phyloP scores from a whole-genome alignment of 257 asterid species.

The Capsicum pubescens region DNA sequence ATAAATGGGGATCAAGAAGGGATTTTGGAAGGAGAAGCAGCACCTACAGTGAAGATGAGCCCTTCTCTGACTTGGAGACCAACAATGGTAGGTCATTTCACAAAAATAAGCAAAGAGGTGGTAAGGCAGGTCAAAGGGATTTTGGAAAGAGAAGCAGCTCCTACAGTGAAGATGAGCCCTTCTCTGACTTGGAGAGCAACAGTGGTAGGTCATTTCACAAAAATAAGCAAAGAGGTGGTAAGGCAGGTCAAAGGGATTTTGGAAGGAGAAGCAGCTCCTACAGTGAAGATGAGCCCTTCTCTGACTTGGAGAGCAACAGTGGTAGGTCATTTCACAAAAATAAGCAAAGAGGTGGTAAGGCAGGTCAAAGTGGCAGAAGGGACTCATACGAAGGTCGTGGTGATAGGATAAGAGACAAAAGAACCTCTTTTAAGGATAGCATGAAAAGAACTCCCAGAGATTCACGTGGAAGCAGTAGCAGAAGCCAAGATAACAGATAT shows the following conservation, averaged over 20 bases:
- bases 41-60: constrained; percentile 36
- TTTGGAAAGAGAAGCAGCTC: constrained; percentile 47
- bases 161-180: constrained; percentile 36
- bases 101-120: constrained; percentile 41
- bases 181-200: constrained; percentile 56
- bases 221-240: constrained; percentile 40
- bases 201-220: constrained; percentile 40
- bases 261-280: constrained; percentile 46
- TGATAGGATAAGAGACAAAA: constrained; percentile 35
- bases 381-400: constrained; percentile 35
- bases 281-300: constrained; percentile 37
- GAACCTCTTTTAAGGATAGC: constrained; percentile 40
- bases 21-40: constrained; percentile 46
- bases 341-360: constrained; percentile 39
- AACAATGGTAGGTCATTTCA: constrained; percentile 45
- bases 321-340: constrained; percentile 40
- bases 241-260: constrained; percentile 38
- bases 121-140: constrained; percentile 37
- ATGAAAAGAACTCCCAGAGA: constrained; percentile 48
- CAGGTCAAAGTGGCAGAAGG: constrained; percentile 37
- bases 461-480: constrained; percentile 44
- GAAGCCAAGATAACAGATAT: constrained; percentile 43
- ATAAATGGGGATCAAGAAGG: constrained; percentile 43
- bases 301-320: constrained; percentile 56
- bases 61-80: constrained; percentile 52